A percentile compares a stretch with the other conserved stretches of the same genome.
phyloP scores from a whole-genome alignment of 2,329 filamentous ascomycete genomes.

The Venturia carpophila region DNA sequence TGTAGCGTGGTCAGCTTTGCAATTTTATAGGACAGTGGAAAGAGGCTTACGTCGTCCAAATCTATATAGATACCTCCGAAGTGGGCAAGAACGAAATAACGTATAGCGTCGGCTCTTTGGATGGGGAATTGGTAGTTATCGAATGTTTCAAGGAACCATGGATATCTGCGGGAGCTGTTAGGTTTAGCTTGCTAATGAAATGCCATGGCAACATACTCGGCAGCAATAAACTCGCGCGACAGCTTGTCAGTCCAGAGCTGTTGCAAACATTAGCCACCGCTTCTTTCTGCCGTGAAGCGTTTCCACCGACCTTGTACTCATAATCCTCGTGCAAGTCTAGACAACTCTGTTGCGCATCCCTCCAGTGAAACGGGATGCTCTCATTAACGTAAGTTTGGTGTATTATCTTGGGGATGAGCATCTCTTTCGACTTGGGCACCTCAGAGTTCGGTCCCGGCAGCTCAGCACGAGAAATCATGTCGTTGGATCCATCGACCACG shows the following conservation, averaged over 20 bases:
- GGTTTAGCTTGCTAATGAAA: not conserved
- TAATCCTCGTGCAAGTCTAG: constrained; percentile 60
- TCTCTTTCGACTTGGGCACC: constrained; percentile 45
- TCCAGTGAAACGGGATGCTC: constrained; percentile 59
- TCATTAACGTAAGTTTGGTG: constrained; percentile 70
- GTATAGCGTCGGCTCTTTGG: constrained; percentile 68
- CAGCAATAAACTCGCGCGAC: constrained; percentile 61
- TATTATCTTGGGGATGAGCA: constrained; percentile 66
- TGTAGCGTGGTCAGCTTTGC: constrained; percentile 25
- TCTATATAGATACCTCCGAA: constrained; percentile 79
- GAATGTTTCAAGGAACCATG: constrained; percentile 70
- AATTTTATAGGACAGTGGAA: constrained; percentile 1
- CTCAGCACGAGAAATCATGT: constrained; percentile 59
- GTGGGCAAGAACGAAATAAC: constrained; percentile 70
- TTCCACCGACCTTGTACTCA: constrained; percentile 57
- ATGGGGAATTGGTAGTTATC: constrained; percentile 67
- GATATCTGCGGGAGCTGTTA: constrained; percentile 44
- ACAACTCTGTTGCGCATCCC: constrained; percentile 57
- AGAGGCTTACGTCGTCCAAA: constrained; percentile 54
- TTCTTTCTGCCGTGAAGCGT: not conserved
- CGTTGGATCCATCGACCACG: constrained; percentile 56
- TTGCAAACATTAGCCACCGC: constrained; percentile 25
- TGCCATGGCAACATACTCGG: constrained; percentile 38
- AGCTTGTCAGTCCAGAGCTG: constrained; percentile 70
- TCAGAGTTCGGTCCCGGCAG: constrained; percentile 58